Evolutionary conservation across 2,329 filamentous ascomycete species (phyloP).

Genomic region (Aspergillus udagawae): DNA sequence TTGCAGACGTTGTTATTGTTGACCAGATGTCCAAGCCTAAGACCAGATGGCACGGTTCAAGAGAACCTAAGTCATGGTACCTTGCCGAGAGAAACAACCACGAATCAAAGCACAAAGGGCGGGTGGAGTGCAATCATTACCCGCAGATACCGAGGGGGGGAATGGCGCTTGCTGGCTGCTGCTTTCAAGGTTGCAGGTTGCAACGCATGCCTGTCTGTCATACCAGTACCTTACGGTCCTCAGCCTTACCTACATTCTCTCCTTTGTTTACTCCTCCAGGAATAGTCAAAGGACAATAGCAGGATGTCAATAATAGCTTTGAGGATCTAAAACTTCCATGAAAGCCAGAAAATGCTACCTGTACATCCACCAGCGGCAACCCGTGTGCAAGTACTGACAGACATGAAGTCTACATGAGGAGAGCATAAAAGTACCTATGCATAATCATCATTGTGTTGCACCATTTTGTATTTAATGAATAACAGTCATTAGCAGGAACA

Average conservation of each 20-base stretch:
- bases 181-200: neutral
- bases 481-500: neutral
- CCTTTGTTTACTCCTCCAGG: neutral
- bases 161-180: slow-evolving; percentile 3
- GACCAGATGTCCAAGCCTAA: neutral
- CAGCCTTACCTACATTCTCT: neutral
- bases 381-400: neutral
- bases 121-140: slow-evolving; percentile 17
- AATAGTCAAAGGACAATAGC: neutral
- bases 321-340: neutral
- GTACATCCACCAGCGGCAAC: neutral
- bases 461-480: neutral
- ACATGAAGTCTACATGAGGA: neutral
- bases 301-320: neutral
- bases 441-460: neutral
- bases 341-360: too few species aligned
- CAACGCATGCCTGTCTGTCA: neutral
- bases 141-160: slow-evolving; percentile 13
- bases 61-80: slow-evolving; percentile 7
- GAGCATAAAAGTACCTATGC: neutral
- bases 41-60: slow-evolving; percentile 17
- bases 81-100: slow-evolving; percentile 8
- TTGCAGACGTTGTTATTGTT: neutral
- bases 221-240: neutral
- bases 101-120: slow-evolving; percentile 10